These are phyloP conservation scores for Firmiana major DNA, from an alignment of 345 rosid species.

Conservation along the genomic window DNA sequence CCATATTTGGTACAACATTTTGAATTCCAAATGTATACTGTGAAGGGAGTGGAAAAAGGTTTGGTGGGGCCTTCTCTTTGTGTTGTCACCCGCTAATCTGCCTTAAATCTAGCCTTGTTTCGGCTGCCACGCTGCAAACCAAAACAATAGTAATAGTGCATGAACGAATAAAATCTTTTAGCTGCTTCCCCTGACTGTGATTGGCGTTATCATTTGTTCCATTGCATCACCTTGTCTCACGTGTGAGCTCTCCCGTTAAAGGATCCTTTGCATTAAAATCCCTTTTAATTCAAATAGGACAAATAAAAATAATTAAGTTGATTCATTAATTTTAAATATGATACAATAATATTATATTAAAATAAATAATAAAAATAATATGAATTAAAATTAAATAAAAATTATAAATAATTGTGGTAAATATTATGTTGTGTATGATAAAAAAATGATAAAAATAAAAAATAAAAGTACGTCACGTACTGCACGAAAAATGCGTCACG, in stretches of 20 bases:
- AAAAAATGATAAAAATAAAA: too few species aligned
- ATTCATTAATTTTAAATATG: too few species aligned
- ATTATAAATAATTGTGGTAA: too few species aligned
- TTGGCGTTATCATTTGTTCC: background rate
- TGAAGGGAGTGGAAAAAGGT: background rate
- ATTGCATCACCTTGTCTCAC: conserved; percentile 1
- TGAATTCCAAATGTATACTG: background rate
- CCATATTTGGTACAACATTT: too few species aligned
- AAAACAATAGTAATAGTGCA: background rate
- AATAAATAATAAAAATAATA: too few species aligned
- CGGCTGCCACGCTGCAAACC: background rate
- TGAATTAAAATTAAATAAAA: too few species aligned
- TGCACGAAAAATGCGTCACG: too few species aligned
- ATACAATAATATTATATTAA: too few species aligned
- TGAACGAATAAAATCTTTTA: background rate
- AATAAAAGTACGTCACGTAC: too few species aligned
- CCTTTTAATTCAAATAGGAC: background rate
- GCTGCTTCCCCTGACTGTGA: background rate
- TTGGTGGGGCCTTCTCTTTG: background rate
- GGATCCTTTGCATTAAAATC: too few species aligned
- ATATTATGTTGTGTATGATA: too few species aligned
- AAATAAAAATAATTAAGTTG: background rate
- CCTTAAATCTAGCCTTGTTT: background rate
- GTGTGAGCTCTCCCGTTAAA: conserved; percentile 15
- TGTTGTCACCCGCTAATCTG: background rate